A percentile compares a stretch with the other conserved stretches of the same genome.
Evolutionary conservation across 1,139 yeast genomes (phyloP).

Genomic region (Hanseniaspora sp.): DNA sequence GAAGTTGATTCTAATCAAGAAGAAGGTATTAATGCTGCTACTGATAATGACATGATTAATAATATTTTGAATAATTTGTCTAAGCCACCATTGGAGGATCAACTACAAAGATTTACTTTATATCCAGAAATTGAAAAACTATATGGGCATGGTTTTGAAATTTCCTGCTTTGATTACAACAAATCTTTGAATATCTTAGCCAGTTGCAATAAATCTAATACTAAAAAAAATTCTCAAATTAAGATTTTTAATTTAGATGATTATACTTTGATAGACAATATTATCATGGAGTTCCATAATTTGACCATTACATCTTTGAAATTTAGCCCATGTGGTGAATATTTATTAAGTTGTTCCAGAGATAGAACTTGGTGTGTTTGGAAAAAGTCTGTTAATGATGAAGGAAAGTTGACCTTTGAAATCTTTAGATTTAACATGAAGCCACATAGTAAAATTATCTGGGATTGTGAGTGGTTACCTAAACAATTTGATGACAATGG

Average conservation of each 20-base stretch:
- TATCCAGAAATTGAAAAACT: conserved; percentile 93
- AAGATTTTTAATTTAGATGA: conserved; percentile 26
- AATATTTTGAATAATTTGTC: conserved; percentile 35
- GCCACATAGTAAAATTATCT: conserved; percentile 83
- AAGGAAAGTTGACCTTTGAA: conserved; percentile 25
- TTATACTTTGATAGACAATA: not conserved
- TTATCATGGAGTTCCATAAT: conserved; percentile 50
- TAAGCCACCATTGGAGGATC: conserved; percentile 76
- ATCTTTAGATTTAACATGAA: conserved; percentile 43
- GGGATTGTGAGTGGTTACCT: conserved; percentile 90
- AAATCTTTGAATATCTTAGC: conserved; percentile 60
- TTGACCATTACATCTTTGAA: conserved; percentile 75
- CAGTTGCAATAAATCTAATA: conserved; percentile 85
- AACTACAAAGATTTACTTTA: conserved; percentile 77
- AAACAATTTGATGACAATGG: conserved; percentile 28
- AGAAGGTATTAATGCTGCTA: conserved; percentile 33
- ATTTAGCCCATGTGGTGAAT: conserved; percentile 62
- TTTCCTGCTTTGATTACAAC: conserved; percentile 64
- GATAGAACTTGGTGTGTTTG: conserved; percentile 81
- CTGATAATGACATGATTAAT: conserved; percentile 32
- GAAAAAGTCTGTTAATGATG: conserved; percentile 39
- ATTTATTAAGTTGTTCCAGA: conserved; percentile 71
- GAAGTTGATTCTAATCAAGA: conserved; percentile 35
- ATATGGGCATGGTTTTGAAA: conserved; percentile 96
- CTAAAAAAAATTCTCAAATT: conserved; percentile 64